phyloP scores from a whole-genome alignment of 495 filamentous ascomycete species.

The Talaromyces wortmannii region DNA sequence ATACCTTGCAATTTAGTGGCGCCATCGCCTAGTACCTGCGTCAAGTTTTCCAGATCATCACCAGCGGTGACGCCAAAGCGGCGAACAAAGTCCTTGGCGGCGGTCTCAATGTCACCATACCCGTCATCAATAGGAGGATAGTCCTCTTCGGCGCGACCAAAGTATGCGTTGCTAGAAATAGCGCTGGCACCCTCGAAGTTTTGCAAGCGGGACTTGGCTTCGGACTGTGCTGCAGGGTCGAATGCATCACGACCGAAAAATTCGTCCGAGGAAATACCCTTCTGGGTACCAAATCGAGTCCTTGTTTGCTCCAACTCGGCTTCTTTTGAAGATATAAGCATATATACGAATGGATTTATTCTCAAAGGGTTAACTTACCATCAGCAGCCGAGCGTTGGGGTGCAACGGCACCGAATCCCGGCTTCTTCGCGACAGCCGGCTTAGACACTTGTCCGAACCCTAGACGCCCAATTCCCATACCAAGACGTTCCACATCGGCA shows the following conservation, averaged over 20 bases:
- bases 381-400: constrained; percentile 55
- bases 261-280: constrained; percentile 95
- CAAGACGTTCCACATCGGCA: constrained; percentile 80
- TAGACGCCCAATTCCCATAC: constrained; percentile 81
- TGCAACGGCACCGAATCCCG: constrained; percentile 83
- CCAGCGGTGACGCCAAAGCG: constrained; percentile 92
- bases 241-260: constrained; percentile 90
- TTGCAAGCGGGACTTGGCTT: constrained; percentile 79
- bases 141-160: constrained; percentile 80
- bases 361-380: constrained; percentile 43
- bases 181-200: constrained; percentile 88
- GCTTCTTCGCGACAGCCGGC: constrained; percentile 60
- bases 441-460: constrained; percentile 85
- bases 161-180: constrained; percentile 95
- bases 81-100: constrained; percentile 89
- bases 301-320: constrained; percentile 26
- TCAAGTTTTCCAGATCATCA: constrained; percentile 89
- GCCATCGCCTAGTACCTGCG: constrained; percentile 74
- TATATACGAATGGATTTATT: background rate
- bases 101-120: constrained; percentile 83
- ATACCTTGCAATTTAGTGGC: constrained; percentile 72
- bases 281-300: constrained; percentile 71
- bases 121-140: constrained; percentile 49
- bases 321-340: constrained; percentile 20
- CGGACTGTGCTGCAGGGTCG: constrained; percentile 70